Evolutionary conservation across 345 rosid species (phyloP).

Genomic region (Eutrema japonicum): DNA sequence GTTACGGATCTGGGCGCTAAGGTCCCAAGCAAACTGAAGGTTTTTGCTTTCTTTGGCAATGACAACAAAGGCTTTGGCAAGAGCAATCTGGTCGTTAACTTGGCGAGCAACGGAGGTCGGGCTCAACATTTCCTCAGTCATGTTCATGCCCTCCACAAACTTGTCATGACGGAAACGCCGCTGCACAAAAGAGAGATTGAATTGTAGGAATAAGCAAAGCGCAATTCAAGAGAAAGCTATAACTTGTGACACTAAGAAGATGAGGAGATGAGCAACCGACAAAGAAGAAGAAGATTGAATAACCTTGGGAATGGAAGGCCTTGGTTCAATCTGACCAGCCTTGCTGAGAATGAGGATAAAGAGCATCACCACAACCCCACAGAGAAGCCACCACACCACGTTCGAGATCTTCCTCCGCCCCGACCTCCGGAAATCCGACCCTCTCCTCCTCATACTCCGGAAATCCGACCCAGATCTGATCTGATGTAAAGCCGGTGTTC

Average conservation of each 20-base stretch:
- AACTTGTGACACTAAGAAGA: not conserved
- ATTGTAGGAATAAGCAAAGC: not conserved
- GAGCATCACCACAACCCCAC: conserved; percentile 56
- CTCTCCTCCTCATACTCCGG: conserved; percentile 62
- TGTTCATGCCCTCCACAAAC: conserved; percentile 64
- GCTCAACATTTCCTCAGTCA: conserved; percentile 85
- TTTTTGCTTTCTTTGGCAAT: conserved; percentile 95
- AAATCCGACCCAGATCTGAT: no score
- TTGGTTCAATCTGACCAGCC: conserved; percentile 63
- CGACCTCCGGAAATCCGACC: conserved; percentile 64
- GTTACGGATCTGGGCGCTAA: conserved; percentile 92
- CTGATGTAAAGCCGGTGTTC: conserved; percentile 56
- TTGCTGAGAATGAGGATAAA: conserved; percentile 64
- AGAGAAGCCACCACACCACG: conserved; percentile 72
- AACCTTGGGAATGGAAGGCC: conserved; percentile 55
- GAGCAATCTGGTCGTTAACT: conserved; percentile 83
- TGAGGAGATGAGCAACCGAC: not conserved
- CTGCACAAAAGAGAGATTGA: conserved; percentile 39
- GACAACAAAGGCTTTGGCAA: conserved; percentile 88
- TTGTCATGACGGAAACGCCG: conserved; percentile 58
- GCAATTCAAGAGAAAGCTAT: not conserved
- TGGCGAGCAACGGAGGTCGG: conserved; percentile 80
- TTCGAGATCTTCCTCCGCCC: conserved; percentile 66
- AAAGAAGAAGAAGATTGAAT: not conserved
- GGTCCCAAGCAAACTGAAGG: conserved; percentile 94